Conservation (phyloP, 2,329 filamentous ascomycete species). For the Metarhizium humberi region DNA sequence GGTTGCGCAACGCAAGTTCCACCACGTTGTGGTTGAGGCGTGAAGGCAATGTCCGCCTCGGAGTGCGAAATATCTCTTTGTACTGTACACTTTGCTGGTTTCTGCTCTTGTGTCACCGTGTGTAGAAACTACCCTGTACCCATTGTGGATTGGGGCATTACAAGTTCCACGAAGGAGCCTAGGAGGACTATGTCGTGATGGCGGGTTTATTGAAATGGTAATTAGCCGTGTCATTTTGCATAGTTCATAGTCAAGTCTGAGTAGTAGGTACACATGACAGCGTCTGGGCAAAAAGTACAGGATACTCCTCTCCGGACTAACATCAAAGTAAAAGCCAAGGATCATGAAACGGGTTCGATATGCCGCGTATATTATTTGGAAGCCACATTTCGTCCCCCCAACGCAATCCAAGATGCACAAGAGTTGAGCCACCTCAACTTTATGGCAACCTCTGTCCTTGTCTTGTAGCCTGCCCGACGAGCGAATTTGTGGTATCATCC, state of each 20-base stretch:
- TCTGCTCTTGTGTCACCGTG: neutral
- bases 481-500: constrained; percentile 52
- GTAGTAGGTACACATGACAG: too few species aligned
- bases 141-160: neutral
- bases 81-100: neutral
- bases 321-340: too few species aligned
- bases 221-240: too few species aligned
- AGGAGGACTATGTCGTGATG: too few species aligned
- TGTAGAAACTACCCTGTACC: neutral
- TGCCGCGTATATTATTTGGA: too few species aligned
- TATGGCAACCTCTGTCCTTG: constrained; percentile 50
- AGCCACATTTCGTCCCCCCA: too few species aligned
- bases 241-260: too few species aligned
- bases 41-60: neutral
- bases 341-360: too few species aligned
- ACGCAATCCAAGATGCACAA: neutral
- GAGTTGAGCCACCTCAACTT: neutral
- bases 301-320: too few species aligned
- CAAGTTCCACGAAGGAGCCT: too few species aligned
- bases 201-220: too few species aligned
- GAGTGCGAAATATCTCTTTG: neutral
- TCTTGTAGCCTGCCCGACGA: constrained; percentile 53
- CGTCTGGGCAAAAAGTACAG: too few species aligned
- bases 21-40: neutral
- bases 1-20: neutral